Conservation (phyloP, 2,329 filamentous ascomycete species). For the Tolypocladium tropicale region DNA sequence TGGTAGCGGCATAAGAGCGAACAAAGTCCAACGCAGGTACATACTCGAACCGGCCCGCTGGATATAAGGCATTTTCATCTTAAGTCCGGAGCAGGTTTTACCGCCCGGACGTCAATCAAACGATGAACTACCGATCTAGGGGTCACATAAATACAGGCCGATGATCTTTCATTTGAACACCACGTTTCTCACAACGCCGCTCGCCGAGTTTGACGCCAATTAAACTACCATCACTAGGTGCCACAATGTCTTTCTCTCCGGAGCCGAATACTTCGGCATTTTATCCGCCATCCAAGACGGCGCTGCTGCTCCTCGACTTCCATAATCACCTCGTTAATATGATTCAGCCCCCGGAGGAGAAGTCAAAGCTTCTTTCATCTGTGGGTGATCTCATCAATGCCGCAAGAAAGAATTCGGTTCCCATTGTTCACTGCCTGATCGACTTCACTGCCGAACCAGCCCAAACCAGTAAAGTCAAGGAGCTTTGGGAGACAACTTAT, state of each 20-base stretch:
- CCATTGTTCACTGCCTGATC: constrained; percentile 5
- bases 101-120: too few relatives aligned
- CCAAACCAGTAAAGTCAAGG: constrained; percentile 1
- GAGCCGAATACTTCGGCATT: background rate
- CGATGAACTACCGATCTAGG: too few relatives aligned
- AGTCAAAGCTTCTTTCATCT: constrained; percentile 2
- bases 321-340: constrained; percentile 5
- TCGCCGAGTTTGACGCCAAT: background rate
- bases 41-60: too few relatives aligned
- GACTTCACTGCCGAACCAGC: constrained; percentile 2
- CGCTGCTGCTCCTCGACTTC: constrained; percentile 7
- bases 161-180: too few relatives aligned
- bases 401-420: constrained; percentile 1
- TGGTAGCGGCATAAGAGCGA: too few relatives aligned
- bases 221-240: background rate
- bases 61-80: too few relatives aligned
- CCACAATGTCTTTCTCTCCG: background rate
- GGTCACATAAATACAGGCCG: too few relatives aligned
- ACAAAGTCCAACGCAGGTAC: too few relatives aligned
- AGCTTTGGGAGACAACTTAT: constrained; percentile 3
- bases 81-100: too few relatives aligned
- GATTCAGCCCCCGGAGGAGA: constrained; percentile 2
- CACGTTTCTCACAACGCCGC: too few relatives aligned
- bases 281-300: constrained; percentile 4
- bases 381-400: constrained; percentile 1